A percentile compares a stretch with the other conserved stretches of the same genome.
phyloP scores from a whole-genome alignment of 352 stramenopile species.

The Globisporangium spiculum region DNA sequence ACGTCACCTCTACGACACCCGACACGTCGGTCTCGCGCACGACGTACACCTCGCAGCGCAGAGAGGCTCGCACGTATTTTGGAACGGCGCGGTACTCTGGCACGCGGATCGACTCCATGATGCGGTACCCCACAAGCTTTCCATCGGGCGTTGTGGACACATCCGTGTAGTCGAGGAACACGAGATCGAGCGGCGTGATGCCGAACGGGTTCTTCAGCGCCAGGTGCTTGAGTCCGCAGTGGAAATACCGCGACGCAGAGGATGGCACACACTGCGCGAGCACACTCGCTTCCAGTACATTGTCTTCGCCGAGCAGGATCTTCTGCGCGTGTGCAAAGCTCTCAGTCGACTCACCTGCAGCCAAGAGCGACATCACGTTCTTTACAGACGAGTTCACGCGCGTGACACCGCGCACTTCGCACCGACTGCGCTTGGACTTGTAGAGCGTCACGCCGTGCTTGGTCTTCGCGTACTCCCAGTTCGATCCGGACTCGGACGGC shows the following conservation, averaged over 20 bases:
- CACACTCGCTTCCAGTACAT: conserved; percentile 66
- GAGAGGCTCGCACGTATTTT: conserved; percentile 67
- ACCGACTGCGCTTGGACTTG: conserved; percentile 62
- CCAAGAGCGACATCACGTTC: conserved; percentile 77
- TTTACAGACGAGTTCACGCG: conserved; percentile 79
- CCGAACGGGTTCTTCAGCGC: conserved; percentile 82
- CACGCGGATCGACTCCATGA: conserved; percentile 81
- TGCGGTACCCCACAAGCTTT: conserved; percentile 70
- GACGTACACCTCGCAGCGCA: conserved; percentile 80
- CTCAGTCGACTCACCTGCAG: conserved; percentile 46
- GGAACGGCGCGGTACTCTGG: conserved; percentile 46
- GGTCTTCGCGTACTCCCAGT: conserved; percentile 61
- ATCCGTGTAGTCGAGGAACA: conserved; percentile 85
- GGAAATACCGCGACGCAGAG: conserved; percentile 62
- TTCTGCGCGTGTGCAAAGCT: conserved; percentile 62
- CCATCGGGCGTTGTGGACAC: conserved; percentile 57
- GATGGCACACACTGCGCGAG: conserved; percentile 60
- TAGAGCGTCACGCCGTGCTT: conserved; percentile 77
- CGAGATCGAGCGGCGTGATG: conserved; percentile 56
- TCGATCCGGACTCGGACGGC: conserved; percentile 21
- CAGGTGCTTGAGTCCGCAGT: conserved; percentile 82
- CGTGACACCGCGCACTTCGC: conserved; percentile 69
- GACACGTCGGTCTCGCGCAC: conserved; percentile 64
- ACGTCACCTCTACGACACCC: conserved; percentile 81
- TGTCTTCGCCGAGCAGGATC: conserved; percentile 52